Evolutionary conservation across 352 stramenopile species (phyloP).

Genomic region (Phytopythium ostracodes): DNA sequence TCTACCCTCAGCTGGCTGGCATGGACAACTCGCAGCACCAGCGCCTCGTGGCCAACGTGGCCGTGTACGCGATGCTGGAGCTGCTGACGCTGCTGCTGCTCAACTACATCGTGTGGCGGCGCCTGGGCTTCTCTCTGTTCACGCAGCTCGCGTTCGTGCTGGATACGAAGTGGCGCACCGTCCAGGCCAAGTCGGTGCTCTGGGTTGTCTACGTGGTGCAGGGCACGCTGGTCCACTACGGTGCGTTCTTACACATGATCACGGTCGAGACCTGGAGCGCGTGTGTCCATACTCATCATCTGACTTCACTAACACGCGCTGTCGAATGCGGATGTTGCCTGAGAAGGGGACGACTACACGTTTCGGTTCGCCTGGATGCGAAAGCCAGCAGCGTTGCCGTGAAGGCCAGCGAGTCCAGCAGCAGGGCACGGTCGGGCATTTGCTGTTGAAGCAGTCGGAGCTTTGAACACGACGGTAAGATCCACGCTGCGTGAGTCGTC

Average conservation of each 20-base stretch:
- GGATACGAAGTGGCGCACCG: conserved; percentile 18
- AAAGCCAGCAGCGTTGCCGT: neutral
- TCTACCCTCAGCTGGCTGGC: conserved; percentile 22
- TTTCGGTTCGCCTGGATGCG: conserved; percentile 4
- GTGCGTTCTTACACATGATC: no score
- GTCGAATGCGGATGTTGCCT: no score
- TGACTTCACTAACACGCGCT: neutral
- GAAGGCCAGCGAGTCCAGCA: neutral
- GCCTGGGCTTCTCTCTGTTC: conserved; percentile 21
- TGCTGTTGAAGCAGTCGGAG: no score
- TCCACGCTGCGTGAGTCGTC: no score
- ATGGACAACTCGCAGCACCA: conserved; percentile 13
- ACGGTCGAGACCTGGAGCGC: no score
- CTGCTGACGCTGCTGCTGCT: conserved; percentile 32
- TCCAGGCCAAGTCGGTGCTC: conserved; percentile 32
- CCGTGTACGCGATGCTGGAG: conserved; percentile 33
- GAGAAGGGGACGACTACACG: conserved; percentile 1
- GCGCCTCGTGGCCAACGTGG: conserved; percentile 19
- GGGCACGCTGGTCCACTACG: conserved; percentile 23
- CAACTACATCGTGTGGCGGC: conserved; percentile 15
- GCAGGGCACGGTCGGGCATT: no score
- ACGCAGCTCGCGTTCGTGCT: conserved; percentile 38
- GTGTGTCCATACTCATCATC: no score
- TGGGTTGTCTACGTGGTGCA: conserved; percentile 41
- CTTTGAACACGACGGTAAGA: no score